Percentiles rank a stretch among this genome's conserved stretches.
Evolutionary conservation across 345 rosid genomes (phyloP).

Genomic region (Durio zibethinus): DNA sequence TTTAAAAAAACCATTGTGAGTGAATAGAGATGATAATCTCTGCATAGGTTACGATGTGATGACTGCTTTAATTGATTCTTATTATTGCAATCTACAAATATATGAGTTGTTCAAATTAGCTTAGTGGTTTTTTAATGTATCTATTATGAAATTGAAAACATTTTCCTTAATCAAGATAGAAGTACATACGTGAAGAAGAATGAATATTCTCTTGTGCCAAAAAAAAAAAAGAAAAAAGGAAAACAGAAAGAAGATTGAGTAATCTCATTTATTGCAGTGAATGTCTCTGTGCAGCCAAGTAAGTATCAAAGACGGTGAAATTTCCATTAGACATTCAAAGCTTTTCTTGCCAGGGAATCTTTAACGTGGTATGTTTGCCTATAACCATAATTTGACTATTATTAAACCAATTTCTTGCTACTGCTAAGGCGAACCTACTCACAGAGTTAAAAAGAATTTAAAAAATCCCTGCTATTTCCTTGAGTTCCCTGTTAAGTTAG

Average conservation of each 20-base stretch:
- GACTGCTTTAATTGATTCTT: background rate
- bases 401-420: background rate
- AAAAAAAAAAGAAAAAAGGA: background rate
- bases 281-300: conserved; percentile 57
- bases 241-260: background rate
- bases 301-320: conserved; percentile 69
- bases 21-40: background rate
- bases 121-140: background rate
- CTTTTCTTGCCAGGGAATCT: conserved; percentile 64
- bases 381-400: background rate
- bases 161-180: background rate
- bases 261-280: conserved; percentile 10
- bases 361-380: conserved; percentile 52
- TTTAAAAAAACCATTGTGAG: conserved; percentile 27
- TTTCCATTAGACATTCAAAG: conserved; percentile 52
- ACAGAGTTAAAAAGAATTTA: conserved; percentile 3
- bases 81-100: background rate
- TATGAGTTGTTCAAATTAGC: background rate
- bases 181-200: background rate
- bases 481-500: background rate
- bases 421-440: background rate
- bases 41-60: background rate
- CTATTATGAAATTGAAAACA: background rate
- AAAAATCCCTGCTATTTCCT: background rate
- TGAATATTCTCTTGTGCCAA: background rate